Evolutionary conservation across 192 early-diverging fungal genomes (phyloP).

Genomic region (Coemansia biformis): DNA sequence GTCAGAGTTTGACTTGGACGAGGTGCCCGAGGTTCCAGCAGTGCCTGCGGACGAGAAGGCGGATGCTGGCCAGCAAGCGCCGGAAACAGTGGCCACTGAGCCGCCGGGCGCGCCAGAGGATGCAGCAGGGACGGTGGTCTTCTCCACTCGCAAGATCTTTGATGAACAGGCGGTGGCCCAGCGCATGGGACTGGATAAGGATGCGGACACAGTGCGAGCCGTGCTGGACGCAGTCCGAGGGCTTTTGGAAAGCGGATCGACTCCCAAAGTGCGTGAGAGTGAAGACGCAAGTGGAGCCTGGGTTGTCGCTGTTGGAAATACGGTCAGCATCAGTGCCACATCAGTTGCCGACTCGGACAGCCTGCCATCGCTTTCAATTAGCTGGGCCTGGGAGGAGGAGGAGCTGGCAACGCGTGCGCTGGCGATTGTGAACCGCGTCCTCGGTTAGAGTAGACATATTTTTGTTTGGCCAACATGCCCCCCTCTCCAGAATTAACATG

Average conservation of each 20-base stretch:
- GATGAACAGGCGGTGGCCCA: slow-evolving; percentile 10
- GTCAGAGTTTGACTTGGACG: slow-evolving; percentile 41
- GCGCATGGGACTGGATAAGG: slow-evolving; percentile 17
- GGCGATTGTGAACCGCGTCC: slow-evolving; percentile 50
- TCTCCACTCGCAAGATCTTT: slow-evolving; percentile 32
- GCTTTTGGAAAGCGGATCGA: slow-evolving; percentile 21
- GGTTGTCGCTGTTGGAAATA: slow-evolving; percentile 12
- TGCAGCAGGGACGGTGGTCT: slow-evolving; percentile 11
- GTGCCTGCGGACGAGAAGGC: neutral
- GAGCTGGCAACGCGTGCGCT: slow-evolving; percentile 59
- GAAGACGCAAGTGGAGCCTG: no score
- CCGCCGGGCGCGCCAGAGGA: neutral
- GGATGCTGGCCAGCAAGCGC: neutral
- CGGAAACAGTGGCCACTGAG: neutral
- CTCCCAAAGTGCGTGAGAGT: slow-evolving; percentile 1
- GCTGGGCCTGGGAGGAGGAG: slow-evolving; percentile 65
- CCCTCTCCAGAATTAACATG: no score
- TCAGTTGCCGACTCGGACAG: slow-evolving; percentile 3
- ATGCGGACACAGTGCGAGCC: slow-evolving; percentile 6
- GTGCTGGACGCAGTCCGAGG: slow-evolving; percentile 17
- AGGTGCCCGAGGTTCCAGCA: no score
- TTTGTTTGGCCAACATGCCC: no score
- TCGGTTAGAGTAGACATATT: slow-evolving; percentile 11
- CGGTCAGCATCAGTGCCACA: slow-evolving; percentile 10
- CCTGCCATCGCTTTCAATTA: slow-evolving; percentile 42